Evolutionary conservation across 2,329 filamentous ascomycete genomes (phyloP).

Genomic region (Helicocarpus griseus): DNA sequence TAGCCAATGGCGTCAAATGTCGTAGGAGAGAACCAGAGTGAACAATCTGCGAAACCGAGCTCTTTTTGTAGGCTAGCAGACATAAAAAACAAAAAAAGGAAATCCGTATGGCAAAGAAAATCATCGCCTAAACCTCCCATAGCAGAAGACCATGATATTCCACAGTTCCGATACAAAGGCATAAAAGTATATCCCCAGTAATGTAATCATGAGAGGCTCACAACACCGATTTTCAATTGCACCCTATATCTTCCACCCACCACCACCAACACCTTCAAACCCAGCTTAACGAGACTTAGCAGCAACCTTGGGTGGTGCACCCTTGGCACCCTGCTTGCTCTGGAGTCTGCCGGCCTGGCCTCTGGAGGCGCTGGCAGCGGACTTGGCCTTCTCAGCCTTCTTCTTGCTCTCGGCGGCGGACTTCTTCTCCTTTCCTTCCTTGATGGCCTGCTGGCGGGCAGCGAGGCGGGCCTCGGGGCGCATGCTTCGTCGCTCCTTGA

Average conservation of each 20-base stretch:
- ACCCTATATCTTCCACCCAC: background rate
- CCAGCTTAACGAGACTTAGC: constrained; percentile 69
- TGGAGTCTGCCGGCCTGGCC: constrained; percentile 70
- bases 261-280: background rate
- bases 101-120: constrained; percentile 4
- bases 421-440: constrained; percentile 99
- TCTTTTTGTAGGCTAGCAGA: background rate
- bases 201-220: background rate
- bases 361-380: constrained; percentile 61
- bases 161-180: background rate
- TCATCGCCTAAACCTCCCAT: background rate
- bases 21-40: background rate
- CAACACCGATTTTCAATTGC: constrained; percentile 2
- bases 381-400: constrained; percentile 99
- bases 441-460: constrained; percentile 81
- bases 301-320: constrained; percentile 73
- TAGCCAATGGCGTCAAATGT: background rate
- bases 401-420: constrained; percentile 74
- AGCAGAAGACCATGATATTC: background rate
- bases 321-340: constrained; percentile 97
- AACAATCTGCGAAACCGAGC: background rate
- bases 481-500: constrained; percentile 95
- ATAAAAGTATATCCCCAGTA: background rate
- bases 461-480: constrained; percentile 92
- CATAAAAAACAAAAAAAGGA: background rate